Percentiles rank a stretch among this genome's conserved stretches.
Evolutionary conservation across 352 stramenopile genomes (phyloP).

Genomic region (Globisporangium takayamanum): DNA sequence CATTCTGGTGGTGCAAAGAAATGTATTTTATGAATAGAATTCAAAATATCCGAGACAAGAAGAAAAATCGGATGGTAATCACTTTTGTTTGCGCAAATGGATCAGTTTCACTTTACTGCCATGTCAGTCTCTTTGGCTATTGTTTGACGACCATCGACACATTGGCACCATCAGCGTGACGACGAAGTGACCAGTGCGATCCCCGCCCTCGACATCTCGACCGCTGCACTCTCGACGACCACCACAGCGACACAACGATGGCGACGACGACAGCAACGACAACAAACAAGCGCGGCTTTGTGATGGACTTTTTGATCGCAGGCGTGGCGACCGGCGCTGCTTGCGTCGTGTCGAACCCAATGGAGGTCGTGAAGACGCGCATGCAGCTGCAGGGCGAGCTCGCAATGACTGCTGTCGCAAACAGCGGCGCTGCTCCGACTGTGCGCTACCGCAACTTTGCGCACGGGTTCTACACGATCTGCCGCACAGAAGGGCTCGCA

Average conservation of each 20-base stretch:
- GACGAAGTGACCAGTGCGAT: no score
- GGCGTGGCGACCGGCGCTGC: constrained; percentile 58
- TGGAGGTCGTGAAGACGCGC: constrained; percentile 88
- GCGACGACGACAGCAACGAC: not conserved
- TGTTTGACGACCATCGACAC: no score
- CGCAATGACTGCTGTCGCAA: constrained; percentile 34
- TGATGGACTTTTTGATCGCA: constrained; percentile 68
- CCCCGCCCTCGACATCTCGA: no score
- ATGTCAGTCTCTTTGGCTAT: no score
- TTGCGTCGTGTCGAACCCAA: constrained; percentile 81
- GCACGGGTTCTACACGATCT: constrained; percentile 84
- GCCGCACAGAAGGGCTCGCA: constrained; percentile 58
- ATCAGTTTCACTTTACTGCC: no score
- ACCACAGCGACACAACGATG: not conserved
- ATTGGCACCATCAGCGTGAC: no score
- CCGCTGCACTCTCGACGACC: no score
- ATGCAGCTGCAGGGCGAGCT: constrained; percentile 87
- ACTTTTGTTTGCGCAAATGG: no score
- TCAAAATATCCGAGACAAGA: no score
- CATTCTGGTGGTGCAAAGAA: no score
- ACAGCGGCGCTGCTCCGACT: constrained; percentile 19
- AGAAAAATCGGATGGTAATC: no score
- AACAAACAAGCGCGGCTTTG: constrained; percentile 34
- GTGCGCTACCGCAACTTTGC: constrained; percentile 80
- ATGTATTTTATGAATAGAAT: no score